Evolutionary conservation across 2,329 filamentous ascomycete genomes (phyloP), one percentile per base, ranked within the genome.

Genomic region (Tolypocladium endophyticum): DNA sequence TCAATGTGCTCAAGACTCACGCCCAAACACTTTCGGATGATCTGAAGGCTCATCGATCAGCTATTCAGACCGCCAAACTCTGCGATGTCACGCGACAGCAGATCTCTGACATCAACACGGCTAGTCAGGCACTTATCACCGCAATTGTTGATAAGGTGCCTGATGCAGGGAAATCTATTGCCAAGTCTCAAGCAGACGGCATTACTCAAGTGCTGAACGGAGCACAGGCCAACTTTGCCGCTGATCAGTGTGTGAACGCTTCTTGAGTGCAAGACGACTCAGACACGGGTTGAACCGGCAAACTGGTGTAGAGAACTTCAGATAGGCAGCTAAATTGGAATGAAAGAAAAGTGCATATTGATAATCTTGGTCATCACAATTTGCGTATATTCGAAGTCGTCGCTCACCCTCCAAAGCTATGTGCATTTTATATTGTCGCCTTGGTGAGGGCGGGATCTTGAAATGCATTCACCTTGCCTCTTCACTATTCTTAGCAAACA

Each of bases 41-140:
- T 30, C n/a, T 62, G 9, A 33, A 36, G 25, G 33, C n/a, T 2
- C 43, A 57, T 20, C 58, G 59, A 25, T 4, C 11, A 3, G 33
- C 54, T 4, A 55, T 62, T 11, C 30, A 57, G 20, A 3, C 16
- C 3, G 39, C 33, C 33, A 52, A 23, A 14, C 55, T 56, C 9
- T 62, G 61, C n/a, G 57, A 56, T 28, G 30, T 33, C 28, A 57
- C 58, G n/a, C 58, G 55, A 20, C 6, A 53, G 12, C 45, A 57
- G 58, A 53, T 60, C 28, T 38, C 25, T 2, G 23, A 45, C 11
- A 57, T 60, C 47, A 23, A 43, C 25, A 25, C 28, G 5, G 38
- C 58, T 16, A 54, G 55, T 47, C 47, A 39, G 35, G 23, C 25
- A 3, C 58, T 60, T 23, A 57, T 57, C 43, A 28, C 45, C 4